phyloP scores from a whole-genome alignment of 495 filamentous ascomycete species.

The Neurospora sp. region DNA sequence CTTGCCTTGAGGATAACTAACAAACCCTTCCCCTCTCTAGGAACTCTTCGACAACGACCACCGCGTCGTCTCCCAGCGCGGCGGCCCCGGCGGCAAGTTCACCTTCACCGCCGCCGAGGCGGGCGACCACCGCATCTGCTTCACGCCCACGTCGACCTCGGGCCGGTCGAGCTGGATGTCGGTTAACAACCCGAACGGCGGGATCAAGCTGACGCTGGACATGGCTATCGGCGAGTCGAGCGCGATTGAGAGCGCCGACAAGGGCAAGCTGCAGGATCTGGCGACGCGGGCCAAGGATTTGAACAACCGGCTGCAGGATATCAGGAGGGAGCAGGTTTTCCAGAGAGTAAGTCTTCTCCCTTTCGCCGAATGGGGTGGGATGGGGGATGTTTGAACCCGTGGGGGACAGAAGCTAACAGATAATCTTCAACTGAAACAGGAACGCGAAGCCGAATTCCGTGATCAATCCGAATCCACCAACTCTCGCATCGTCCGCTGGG shows the following conservation, averaged over 20 bases:
- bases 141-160: constrained; percentile 61
- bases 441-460: constrained; percentile 95
- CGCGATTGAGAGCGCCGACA: constrained; percentile 88
- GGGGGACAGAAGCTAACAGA: constrained; percentile 3
- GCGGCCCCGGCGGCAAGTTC: constrained; percentile 68
- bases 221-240: constrained; percentile 92
- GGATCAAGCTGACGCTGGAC: constrained; percentile 76
- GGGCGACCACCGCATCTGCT: constrained; percentile 91
- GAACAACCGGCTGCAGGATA: constrained; percentile 79
- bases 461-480: constrained; percentile 95
- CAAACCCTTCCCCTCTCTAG: constrained; percentile 20
- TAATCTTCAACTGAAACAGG: constrained; percentile 38
- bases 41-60: constrained; percentile 98
- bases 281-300: constrained; percentile 83
- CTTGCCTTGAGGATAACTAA: not conserved
- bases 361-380: not conserved
- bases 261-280: constrained; percentile 87
- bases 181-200: constrained; percentile 51
- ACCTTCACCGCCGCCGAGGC: constrained; percentile 92
- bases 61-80: constrained; percentile 81
- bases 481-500: constrained; percentile 87
- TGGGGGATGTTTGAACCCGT: not conserved
- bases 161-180: constrained; percentile 60
- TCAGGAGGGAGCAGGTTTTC: constrained; percentile 89
- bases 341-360: constrained; percentile 62